These are phyloP conservation scores for Dictyostelium intermedium DNA, from an alignment of 78 protist genomes.

Conservation along the genomic window DNA sequence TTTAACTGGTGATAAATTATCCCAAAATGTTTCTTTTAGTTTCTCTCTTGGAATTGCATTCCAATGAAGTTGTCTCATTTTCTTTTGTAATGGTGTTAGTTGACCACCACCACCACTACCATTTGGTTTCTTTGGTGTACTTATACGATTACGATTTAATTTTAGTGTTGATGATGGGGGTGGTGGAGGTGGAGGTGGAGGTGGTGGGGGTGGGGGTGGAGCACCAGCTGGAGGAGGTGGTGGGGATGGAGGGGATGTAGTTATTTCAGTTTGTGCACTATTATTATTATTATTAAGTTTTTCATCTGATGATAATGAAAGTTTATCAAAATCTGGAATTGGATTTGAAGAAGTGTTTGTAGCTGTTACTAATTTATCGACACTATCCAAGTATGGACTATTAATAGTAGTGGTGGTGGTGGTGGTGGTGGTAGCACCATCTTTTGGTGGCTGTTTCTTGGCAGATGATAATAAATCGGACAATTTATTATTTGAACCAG, in stretches of 20 bases:
- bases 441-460: not conserved
- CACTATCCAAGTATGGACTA: constrained; percentile 8
- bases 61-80: constrained; percentile 79
- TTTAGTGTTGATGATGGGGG: not conserved
- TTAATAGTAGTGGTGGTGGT: not conserved
- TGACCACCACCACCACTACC: not conserved
- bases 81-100: constrained; percentile 39
- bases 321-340: not conserved
- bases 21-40: constrained; percentile 72
- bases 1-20: constrained; percentile 64
- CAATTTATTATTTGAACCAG: not conserved
- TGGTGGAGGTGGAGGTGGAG: constrained; percentile 41
- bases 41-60: constrained; percentile 65
- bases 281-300: not conserved
- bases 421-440: not conserved
- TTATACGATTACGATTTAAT: not conserved
- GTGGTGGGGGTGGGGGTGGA: constrained; percentile 59
- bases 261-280: not conserved
- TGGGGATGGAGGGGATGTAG: constrained; percentile 12
- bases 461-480: constrained; percentile 9
- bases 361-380: not conserved
- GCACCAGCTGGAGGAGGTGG: constrained; percentile 4
- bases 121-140: not conserved
- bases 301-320: not conserved
- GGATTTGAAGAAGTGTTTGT: not conserved